Percentiles rank a stretch among this genome's conserved stretches.
phyloP scores from a whole-genome alignment of 1,139 yeast genomes.

The Geotrichum citri-aurantii region DNA sequence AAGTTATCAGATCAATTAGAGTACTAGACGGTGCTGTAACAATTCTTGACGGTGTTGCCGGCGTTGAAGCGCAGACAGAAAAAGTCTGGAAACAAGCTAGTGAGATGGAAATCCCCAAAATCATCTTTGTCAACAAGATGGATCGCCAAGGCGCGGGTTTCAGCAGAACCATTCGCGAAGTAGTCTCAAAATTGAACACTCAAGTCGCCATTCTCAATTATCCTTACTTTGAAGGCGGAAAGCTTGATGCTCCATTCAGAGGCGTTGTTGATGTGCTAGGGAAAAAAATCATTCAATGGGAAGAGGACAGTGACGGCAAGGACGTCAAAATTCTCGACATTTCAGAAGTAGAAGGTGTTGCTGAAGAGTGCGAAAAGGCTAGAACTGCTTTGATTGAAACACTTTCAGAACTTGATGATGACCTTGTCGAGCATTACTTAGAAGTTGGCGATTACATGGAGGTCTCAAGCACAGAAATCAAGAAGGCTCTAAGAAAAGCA shows the following conservation, averaged over 20 bases:
- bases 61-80: constrained; percentile 97
- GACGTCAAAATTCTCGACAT: constrained; percentile 48
- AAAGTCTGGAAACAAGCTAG: constrained; percentile 91
- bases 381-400: constrained; percentile 79
- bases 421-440: constrained; percentile 66
- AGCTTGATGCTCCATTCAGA: constrained; percentile 44
- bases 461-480: constrained; percentile 46
- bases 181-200: constrained; percentile 71
- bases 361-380: constrained; percentile 48
- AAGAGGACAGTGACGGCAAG: constrained; percentile 49
- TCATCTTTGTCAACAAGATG: constrained; percentile 88
- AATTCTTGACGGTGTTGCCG: constrained; percentile 91
- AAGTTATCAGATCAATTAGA: constrained; percentile 80
- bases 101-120: constrained; percentile 59
- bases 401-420: constrained; percentile 75
- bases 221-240: constrained; percentile 57
- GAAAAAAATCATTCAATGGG: constrained; percentile 62
- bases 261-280: constrained; percentile 85
- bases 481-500: constrained; percentile 54
- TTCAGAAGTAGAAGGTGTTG: constrained; percentile 33
- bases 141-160: constrained; percentile 95
- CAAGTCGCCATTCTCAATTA: constrained; percentile 67
- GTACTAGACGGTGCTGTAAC: constrained; percentile 94
- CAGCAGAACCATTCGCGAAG: constrained; percentile 80
- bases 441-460: constrained; percentile 54